Conservation (phyloP, 2,329 filamentous ascomycete genomes). For the Chlorencoelia australis region DNA sequence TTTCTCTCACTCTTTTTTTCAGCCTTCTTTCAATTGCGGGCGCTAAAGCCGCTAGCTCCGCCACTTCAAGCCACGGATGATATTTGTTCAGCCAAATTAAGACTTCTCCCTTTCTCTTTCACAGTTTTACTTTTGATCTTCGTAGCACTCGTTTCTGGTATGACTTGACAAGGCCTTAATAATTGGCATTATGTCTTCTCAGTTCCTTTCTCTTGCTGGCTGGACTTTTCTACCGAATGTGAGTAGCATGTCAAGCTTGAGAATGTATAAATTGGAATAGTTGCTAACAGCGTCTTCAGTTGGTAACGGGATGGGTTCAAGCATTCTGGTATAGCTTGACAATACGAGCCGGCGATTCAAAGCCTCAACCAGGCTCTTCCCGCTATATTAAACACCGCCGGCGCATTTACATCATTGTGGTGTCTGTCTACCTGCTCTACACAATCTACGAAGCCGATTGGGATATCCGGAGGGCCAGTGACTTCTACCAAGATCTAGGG, state of each 20-base stretch:
- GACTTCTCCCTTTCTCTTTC: no score
- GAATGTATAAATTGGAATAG: background rate
- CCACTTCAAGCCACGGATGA: no score
- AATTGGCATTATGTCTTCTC: slow-evolving; percentile 23
- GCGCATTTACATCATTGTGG: slow-evolving; percentile 73
- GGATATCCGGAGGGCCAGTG: slow-evolving; percentile 58
- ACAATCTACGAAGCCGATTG: slow-evolving; percentile 89
- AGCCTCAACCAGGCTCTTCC: slow-evolving; percentile 58
- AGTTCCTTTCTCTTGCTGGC: slow-evolving; percentile 43
- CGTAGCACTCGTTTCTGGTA: slow-evolving; percentile 1
- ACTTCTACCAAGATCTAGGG: slow-evolving; percentile 72
- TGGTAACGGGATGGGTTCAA: slow-evolving; percentile 70
- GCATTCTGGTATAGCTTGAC: slow-evolving; percentile 76
- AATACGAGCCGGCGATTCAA: slow-evolving; percentile 80
- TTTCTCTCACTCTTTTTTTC: no score
- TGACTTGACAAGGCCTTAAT: no score
- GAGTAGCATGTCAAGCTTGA: slow-evolving; percentile 19
- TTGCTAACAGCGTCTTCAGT: slow-evolving; percentile 37
- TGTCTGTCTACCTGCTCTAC: slow-evolving; percentile 77
- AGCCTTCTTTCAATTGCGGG: no score
- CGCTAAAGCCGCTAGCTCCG: no score
- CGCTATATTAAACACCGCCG: slow-evolving; percentile 66
- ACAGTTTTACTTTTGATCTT: no score
- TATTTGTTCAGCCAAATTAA: no score
- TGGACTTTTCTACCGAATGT: slow-evolving; percentile 55